Base-by-base conservation (phyloP, 1,284 basidiomycete species). In the Xerocomus amazonicus region DNA sequence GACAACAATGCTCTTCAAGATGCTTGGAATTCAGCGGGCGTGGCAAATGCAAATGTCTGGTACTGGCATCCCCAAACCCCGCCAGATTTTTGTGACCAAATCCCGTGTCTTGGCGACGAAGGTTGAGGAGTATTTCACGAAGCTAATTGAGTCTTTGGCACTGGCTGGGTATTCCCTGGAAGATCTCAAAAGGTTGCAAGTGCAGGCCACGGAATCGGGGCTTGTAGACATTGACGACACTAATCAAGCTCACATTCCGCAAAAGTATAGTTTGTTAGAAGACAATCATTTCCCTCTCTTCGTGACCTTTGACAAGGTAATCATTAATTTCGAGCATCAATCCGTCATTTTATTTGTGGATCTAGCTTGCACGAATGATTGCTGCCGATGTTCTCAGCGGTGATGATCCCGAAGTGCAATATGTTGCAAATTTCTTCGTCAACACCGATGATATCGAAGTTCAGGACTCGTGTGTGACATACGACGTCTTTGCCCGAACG, bases 31-130 rank as follows among this genome's bases (percentile, higher is more conserved):
- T 7, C 81, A 87, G 56, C 70, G 75, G 9, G 69, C 73, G 1
- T 80, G 74, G 65, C 67, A 75, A 37, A 53, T 69, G 27, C 62
- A 63, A 13, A 4, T 28, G 29, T 42, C 47, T 9, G 32, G 38
- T 2, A 28, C 31, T 3, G 57, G 57, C 6, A 58, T 71, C 28
- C 58, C 64, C 7, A 73, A 72, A 48, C 79, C 80, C 0, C 76
- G 83, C 16, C 87, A 89, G 58, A 66, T 89, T 3, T 89, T 89
- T 56, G 80, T 90, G 1, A 89, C 87, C 0, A 80, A 86, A 60
- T 87, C 84, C 3, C 71, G 73, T 17, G 73, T 84, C 8, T 73
- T 89, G 6, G 83, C 83, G 0, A 71, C 68, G 33, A 84, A 83
- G 52, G 85, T 88, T 16, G 73, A 82, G 56, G 81, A 84, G 51